A percentile compares a stretch with the other conserved stretches of the same genome.
Evolutionary conservation across 2,329 filamentous ascomycete species (phyloP).

Genomic region (Fusarium poae): DNA sequence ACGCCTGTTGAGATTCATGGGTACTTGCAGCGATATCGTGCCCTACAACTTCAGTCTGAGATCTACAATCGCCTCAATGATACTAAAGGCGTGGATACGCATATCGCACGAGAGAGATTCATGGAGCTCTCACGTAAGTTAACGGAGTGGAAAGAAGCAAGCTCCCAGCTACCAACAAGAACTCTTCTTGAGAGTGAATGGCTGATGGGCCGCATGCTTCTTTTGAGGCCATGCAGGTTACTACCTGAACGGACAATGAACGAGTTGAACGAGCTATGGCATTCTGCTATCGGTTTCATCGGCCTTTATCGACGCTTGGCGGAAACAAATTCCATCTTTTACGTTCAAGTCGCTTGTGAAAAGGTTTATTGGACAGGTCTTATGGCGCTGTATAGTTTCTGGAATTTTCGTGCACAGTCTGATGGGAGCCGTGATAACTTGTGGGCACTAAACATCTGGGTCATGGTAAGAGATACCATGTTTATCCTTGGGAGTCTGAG

Average conservation of each 20-base stretch:
- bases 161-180: constrained; percentile 8
- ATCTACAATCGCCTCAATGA: background rate
- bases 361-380: constrained; percentile 16
- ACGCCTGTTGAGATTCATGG: constrained; percentile 11
- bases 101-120: accelerated
- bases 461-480: constrained; percentile 14
- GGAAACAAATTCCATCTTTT: constrained; percentile 18
- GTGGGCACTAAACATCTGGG: background rate
- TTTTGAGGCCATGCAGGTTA: background rate
- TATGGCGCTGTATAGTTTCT: constrained; percentile 5
- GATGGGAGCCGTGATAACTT: accelerated
- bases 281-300: constrained; percentile 7
- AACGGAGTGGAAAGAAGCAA: constrained; percentile 11
- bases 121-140: background rate
- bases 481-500: background rate
- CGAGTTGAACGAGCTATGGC: constrained; percentile 9
- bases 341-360: constrained; percentile 16
- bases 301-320: background rate
- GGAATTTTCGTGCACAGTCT: accelerated
- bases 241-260: background rate
- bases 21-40: constrained; percentile 19
- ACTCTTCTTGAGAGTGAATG: constrained; percentile 20
- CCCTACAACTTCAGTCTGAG: constrained; percentile 8
- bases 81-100: accelerated
- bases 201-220: constrained; percentile 20